A percentile compares a stretch with the other conserved stretches of the same genome.
These are phyloP conservation scores for Flaveria bidentis DNA, from an alignment of 129 eudicot species.

Conservation along the genomic window DNA sequence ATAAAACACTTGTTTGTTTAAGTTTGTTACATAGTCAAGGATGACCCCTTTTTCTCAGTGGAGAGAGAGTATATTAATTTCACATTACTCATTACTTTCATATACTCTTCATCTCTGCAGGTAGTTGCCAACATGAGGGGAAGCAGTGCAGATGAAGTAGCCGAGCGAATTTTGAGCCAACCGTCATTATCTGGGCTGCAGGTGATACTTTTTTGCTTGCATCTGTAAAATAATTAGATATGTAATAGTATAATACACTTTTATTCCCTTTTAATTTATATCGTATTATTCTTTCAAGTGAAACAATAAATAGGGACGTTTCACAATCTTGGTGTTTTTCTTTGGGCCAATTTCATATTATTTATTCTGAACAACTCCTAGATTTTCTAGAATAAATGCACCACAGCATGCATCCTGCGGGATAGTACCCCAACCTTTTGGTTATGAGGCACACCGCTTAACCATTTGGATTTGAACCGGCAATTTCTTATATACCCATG, in stretches of 20 bases:
- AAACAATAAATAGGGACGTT: neutral
- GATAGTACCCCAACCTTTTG: too few relatives aligned
- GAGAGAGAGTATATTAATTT: neutral
- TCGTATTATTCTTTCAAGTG: neutral
- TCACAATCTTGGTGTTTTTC: constrained; percentile 13
- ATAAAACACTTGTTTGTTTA: neutral
- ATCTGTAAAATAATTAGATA: neutral
- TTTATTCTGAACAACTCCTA: too few relatives aligned
- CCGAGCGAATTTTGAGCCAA: constrained; percentile 81
- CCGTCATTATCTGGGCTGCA: constrained; percentile 80
- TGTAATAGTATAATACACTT: neutral
- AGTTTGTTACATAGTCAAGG: constrained; percentile 13
- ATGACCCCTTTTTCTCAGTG: neutral
- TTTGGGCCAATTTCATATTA: neutral
- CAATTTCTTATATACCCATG: neutral
- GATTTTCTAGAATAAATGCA: too few relatives aligned
- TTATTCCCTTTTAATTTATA: neutral
- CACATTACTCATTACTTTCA: constrained; percentile 13
- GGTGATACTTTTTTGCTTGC: constrained; percentile 42
- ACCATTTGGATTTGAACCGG: too few relatives aligned
- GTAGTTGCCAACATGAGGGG: constrained; percentile 97
- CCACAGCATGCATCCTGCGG: too few relatives aligned
- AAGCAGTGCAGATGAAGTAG: constrained; percentile 88
- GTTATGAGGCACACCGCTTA: too few relatives aligned
- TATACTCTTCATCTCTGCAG: constrained; percentile 38